These are phyloP conservation scores for Achaetomium macrosporum DNA, from an alignment of 2,329 filamentous ascomycete species.

Conservation along the genomic window DNA sequence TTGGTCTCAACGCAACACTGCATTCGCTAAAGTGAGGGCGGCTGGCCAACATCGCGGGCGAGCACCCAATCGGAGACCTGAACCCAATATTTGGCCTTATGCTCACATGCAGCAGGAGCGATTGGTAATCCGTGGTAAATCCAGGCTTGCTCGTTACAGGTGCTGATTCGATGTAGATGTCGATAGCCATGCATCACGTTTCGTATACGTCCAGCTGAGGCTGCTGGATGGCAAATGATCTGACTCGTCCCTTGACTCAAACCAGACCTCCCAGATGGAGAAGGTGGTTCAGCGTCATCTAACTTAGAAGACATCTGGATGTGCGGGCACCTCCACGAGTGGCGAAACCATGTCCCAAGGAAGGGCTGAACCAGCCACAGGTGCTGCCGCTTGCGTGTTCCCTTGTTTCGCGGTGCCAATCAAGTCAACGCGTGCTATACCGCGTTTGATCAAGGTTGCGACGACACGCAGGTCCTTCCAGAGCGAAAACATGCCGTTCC, in stretches of 20 bases:
- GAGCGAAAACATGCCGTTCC: too few species aligned
- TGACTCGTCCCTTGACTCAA: background rate
- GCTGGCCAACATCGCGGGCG: slow-evolving; percentile 12
- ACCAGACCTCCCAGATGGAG: slow-evolving; percentile 2
- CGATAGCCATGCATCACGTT: background rate
- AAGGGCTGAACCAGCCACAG: too few species aligned
- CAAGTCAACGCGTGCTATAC: too few species aligned
- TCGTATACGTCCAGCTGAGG: background rate
- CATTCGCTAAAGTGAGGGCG: background rate
- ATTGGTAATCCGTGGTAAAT: background rate
- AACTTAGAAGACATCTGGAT: background rate
- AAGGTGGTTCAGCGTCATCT: slow-evolving; percentile 2
- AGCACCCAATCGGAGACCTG: slow-evolving; percentile 23
- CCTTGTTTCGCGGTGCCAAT: too few species aligned
- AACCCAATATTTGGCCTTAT: slow-evolving; percentile 20
- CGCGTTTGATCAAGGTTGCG: too few species aligned
- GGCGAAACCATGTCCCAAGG: too few species aligned
- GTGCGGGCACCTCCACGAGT: too few species aligned
- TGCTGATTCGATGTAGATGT: background rate
- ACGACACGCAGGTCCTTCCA: too few species aligned
- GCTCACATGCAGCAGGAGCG: slow-evolving; percentile 3
- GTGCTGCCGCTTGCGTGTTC: too few species aligned
- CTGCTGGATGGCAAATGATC: slow-evolving; percentile 4
- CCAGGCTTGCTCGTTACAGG: background rate
- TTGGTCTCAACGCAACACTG: background rate